Conservation (phyloP, 257 asterid species). For the Nicotiana noctiflora region DNA sequence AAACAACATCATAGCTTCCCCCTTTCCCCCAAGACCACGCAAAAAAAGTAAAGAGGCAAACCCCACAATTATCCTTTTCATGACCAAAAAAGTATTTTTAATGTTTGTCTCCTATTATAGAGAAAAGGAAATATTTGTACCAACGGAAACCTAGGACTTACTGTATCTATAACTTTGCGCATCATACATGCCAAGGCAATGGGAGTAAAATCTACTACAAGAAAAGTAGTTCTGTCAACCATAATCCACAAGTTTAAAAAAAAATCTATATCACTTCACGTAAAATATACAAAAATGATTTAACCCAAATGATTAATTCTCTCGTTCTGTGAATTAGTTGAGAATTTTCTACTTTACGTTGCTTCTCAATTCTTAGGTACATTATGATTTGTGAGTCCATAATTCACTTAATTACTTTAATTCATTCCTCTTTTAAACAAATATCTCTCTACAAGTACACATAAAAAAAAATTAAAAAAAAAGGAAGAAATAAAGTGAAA, state of each 20-base stretch:
- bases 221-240: not conserved
- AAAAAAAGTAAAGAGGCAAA: too few species aligned
- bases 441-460: too few species aligned
- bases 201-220: not conserved
- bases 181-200: not conserved
- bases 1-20: too few species aligned
- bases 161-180: not conserved
- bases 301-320: too few species aligned
- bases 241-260: not conserved
- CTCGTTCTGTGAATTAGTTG: not conserved
- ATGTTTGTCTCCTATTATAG: too few species aligned
- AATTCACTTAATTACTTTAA: not conserved
- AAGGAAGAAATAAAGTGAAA: too few species aligned
- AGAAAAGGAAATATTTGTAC: not conserved
- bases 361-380: not conserved
- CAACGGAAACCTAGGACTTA: not conserved
- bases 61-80: too few species aligned
- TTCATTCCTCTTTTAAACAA: too few species aligned
- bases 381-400: not conserved
- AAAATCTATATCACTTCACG: too few species aligned
- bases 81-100: not conserved
- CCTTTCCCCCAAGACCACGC: too few species aligned
- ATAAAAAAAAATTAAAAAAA: too few species aligned
- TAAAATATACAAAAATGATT: too few species aligned
- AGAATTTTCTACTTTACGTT: not conserved